Conservation (phyloP, 2,329 filamentous ascomycete species). For the Aureobasidium melanogenum region DNA sequence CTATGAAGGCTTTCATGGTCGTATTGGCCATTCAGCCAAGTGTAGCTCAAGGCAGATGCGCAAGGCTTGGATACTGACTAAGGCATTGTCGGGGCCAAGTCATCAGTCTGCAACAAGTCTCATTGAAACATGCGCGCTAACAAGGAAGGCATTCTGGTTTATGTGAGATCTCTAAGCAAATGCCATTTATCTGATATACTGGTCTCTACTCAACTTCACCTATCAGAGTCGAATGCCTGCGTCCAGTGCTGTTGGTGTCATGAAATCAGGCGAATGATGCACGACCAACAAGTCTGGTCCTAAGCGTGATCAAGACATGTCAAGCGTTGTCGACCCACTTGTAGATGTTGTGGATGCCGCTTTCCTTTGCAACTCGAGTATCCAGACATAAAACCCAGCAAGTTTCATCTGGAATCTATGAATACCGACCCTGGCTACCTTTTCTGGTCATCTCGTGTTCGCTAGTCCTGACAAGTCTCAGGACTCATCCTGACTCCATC, state of each 20-base stretch:
- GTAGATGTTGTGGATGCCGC: no score
- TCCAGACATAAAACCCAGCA: not conserved
- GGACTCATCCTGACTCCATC: not conserved
- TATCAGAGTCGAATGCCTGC: no score
- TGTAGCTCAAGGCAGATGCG: slow-evolving; percentile 77
- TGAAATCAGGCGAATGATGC: slow-evolving; percentile 97
- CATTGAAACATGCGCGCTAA: no score
- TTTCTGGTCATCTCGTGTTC: no score
- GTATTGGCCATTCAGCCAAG: no score
- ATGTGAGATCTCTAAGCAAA: no score
- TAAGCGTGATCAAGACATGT: no score
- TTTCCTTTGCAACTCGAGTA: not conserved
- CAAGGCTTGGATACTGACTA: slow-evolving; percentile 92
- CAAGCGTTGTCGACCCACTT: not conserved
- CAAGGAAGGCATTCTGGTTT: no score
- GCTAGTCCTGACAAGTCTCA: not conserved
- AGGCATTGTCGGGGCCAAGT: slow-evolving; percentile 89
- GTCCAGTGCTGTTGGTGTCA: slow-evolving; percentile 90
- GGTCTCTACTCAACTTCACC: no score
- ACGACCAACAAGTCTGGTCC: slow-evolving; percentile 97
- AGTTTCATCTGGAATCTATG: no score
- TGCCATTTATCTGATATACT: no score
- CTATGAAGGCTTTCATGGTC: no score
- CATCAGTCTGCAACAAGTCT: slow-evolving; percentile 96
- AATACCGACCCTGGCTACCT: not conserved